Evolutionary conservation across 371 early-diverging fungal genomes (phyloP).

Genomic region (Apophysomyces trapeziformis): DNA sequence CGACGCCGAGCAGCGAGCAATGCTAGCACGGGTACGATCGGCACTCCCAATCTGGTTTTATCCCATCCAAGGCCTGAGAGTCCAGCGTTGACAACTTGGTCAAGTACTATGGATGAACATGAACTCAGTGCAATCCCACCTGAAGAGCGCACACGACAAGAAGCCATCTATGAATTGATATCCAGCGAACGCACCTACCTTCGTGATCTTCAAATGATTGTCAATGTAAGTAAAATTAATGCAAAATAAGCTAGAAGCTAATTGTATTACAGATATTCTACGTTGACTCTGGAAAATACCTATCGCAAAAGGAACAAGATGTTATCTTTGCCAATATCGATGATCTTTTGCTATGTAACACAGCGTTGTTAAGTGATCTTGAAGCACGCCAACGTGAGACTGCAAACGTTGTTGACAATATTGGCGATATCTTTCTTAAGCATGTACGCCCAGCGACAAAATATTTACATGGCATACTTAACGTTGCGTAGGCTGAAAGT

Average conservation of each 20-base stretch:
- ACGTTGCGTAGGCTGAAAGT: conserved; percentile 43
- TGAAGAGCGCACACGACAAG: conserved; percentile 83
- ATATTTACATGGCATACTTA: not conserved
- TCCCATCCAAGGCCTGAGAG: conserved; percentile 26
- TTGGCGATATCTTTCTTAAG: conserved; percentile 68
- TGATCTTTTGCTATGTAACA: conserved; percentile 71
- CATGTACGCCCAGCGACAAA: conserved; percentile 44
- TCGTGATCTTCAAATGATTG: conserved; percentile 79
- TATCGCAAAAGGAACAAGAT: conserved; percentile 45
- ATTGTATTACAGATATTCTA: conserved; percentile 50
- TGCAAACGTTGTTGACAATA: conserved; percentile 49
- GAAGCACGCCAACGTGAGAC: conserved; percentile 64
- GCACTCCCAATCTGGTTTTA: conserved; percentile 19
- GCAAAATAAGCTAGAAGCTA: not conserved
- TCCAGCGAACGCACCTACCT: conserved; percentile 85
- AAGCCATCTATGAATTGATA: conserved; percentile 88
- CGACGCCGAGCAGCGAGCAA: conserved; percentile 52
- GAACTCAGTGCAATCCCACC: conserved; percentile 38
- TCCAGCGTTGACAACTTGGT: conserved; percentile 43
- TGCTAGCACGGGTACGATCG: conserved; percentile 30
- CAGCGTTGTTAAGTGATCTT: conserved; percentile 71
- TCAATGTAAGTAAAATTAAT: conserved; percentile 57
- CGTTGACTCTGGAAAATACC: conserved; percentile 44
- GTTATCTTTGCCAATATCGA: conserved; percentile 72
- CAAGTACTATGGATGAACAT: conserved; percentile 48